A percentile compares a stretch with the other conserved stretches of the same genome.
These are phyloP conservation scores for Colletotrichum truncatum DNA, from an alignment of 2,329 filamentous ascomycete species.

Conservation along the genomic window DNA sequence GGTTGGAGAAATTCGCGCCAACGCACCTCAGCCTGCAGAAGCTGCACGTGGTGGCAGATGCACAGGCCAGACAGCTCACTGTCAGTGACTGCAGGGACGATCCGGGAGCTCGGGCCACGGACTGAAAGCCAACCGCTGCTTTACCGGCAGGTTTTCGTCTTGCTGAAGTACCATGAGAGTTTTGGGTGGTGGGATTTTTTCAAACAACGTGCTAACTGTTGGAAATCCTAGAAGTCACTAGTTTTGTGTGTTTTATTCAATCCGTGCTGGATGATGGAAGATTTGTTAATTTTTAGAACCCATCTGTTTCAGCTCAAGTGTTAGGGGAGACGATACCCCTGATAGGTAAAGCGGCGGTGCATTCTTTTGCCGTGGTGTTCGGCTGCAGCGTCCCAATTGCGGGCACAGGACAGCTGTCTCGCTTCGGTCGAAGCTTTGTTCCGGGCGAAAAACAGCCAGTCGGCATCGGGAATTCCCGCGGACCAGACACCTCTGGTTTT, in stretches of 20 bases:
- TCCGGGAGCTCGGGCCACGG: constrained; percentile 15
- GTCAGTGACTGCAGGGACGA: neutral
- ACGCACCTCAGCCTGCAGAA: constrained; percentile 3
- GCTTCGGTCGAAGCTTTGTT: constrained; percentile 28
- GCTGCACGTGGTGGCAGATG: constrained; percentile 1
- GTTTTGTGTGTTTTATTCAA: no score
- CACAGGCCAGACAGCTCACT: neutral
- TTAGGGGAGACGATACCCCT: no score
- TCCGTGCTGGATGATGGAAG: no score
- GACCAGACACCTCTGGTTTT: constrained; percentile 29
- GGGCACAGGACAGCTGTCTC: constrained; percentile 10
- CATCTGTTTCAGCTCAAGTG: no score
- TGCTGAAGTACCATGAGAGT: neutral
- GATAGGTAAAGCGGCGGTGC: constrained; percentile 9
- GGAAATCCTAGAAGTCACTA: no score
- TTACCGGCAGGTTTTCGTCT: neutral
- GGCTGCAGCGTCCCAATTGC: neutral
- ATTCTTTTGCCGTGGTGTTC: constrained; percentile 1
- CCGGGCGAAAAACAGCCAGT: constrained; percentile 22
- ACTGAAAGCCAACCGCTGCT: neutral
- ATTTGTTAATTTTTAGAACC: no score
- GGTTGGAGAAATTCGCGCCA: neutral
- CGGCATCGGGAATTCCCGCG: constrained; percentile 30
- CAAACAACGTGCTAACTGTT: no score
- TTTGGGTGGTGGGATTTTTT: no score